Evolutionary conservation across 192 early-diverging fungal genomes (phyloP).

Genomic region (Podila horticola): DNA sequence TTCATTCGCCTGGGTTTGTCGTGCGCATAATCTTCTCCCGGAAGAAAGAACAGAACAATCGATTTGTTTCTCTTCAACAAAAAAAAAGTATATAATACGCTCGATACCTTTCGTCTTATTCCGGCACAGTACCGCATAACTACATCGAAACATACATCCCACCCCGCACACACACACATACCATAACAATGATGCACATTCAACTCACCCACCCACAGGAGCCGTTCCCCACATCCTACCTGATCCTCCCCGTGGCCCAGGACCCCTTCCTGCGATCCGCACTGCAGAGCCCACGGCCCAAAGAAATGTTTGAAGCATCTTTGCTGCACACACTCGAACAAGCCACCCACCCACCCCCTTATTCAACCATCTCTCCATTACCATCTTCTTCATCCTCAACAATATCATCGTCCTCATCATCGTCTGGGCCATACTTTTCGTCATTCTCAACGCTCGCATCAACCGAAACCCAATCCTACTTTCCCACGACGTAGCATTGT

Average conservation of each 20-base stretch:
- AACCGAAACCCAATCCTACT: not conserved
- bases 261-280: conserved; percentile 1
- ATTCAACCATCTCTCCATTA: no score
- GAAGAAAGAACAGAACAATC: no score
- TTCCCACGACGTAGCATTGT: not conserved
- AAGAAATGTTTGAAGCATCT: not conserved
- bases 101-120: no score
- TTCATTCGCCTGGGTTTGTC: no score
- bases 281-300: not conserved
- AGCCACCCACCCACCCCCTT: not conserved
- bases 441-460: not conserved
- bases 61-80: no score
- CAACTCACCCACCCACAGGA: no score
- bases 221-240: not conserved
- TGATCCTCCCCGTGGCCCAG: not conserved
- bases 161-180: no score
- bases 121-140: no score
- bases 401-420: not conserved
- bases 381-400: not conserved
- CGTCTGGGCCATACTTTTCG: not conserved
- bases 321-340: not conserved
- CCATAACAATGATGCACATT: no score
- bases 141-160: no score
- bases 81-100: no score
- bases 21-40: no score